Conservation (phyloP, 345 rosid genomes). For the Noccaea bulbosa region DNA sequence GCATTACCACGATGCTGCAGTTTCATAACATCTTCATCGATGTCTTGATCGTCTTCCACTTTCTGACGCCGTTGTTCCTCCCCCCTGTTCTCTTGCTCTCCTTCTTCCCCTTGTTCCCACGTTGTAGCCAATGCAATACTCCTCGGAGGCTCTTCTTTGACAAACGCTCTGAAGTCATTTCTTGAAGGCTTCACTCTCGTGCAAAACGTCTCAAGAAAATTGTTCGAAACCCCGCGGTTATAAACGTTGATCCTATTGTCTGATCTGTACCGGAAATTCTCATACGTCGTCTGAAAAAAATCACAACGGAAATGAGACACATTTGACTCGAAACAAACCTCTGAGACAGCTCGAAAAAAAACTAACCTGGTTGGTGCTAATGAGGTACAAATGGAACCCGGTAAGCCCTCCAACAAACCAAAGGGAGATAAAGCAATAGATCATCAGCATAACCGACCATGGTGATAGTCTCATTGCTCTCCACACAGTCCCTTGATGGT, state of each 20-base stretch:
- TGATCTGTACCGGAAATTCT: conserved; percentile 86
- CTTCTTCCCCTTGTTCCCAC: conserved; percentile 52
- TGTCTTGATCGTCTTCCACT: conserved; percentile 84
- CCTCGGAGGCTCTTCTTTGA: conserved; percentile 63
- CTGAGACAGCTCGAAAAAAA: background rate
- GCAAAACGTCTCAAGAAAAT: conserved; percentile 80
- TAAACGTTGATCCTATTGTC: conserved; percentile 69
- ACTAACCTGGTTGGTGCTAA: conserved; percentile 88
- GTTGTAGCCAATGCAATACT: conserved; percentile 50
- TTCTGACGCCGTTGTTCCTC: conserved; percentile 54
- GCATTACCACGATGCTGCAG: conserved; percentile 69
- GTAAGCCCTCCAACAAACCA: conserved; percentile 99
- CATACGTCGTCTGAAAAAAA: conserved; percentile 84
- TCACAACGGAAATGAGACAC: background rate
- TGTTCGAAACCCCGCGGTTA: conserved; percentile 61
- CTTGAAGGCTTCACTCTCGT: conserved; percentile 71
- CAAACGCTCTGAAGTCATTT: conserved; percentile 71
- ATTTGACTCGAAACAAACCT: background rate
- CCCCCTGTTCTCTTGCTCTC: conserved; percentile 53
- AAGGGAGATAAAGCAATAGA: conserved; percentile 76
- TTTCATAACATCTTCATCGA: conserved; percentile 75
- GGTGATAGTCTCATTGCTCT: conserved; percentile 92
- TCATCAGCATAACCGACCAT: conserved; percentile 78
- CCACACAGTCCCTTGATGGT: conserved; percentile 71
- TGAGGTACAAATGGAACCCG: conserved; percentile 91